Evolutionary conservation across 805 yeast genomes (phyloP), one percentile per base, ranked within the genome.

Genomic region (Nakazawaea ernobii): DNA sequence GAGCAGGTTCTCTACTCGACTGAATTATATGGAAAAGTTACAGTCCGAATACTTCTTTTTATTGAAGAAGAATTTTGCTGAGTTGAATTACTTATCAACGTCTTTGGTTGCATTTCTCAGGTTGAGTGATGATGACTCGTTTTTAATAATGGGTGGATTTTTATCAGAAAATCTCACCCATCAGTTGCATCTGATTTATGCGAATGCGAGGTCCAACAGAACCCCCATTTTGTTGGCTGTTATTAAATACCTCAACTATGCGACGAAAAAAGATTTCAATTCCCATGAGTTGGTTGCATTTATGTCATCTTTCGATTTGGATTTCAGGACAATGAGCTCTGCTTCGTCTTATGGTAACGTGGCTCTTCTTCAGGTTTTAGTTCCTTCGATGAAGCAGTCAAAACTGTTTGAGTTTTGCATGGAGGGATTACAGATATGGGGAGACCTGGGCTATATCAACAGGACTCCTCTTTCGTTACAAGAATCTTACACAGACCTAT

Each of bases 401-500:
- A 13, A 29, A 13, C 8, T 24, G 32, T 38, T 38, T 37, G 42
- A 37, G 14, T 35, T 8, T 20, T 14, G 20, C 13, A 11, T 35
- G 32, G 32, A 26, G n/a, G 27, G 17, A 10, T 17, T 45, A n/a
- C 20, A 32, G 10, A n/a, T n/a, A 4, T 48, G 48, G 48, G 48
- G 48, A 8, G 28, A 41, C 28, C 4, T n/a, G 13, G 26, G 32
- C 8, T 44, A 38, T 32, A 35, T 44, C 6, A 14, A 14, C 15
- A 43, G 20, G 14, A 40, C 43, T 27, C 39, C 48, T 30, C 29
- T 40, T 8, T n/a, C 43, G 2, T 27, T 56, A 2, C 92, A 84
- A 57, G 74, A 69, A 30, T 56, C 60, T 2, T 60, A 76, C 32
- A 77, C 90, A 0, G 73, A 68, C 35, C 59, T 76, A 4, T 57